These are phyloP conservation scores for Monascus ruber DNA, from an alignment of 2,329 filamentous ascomycete species.

Conservation along the genomic window DNA sequence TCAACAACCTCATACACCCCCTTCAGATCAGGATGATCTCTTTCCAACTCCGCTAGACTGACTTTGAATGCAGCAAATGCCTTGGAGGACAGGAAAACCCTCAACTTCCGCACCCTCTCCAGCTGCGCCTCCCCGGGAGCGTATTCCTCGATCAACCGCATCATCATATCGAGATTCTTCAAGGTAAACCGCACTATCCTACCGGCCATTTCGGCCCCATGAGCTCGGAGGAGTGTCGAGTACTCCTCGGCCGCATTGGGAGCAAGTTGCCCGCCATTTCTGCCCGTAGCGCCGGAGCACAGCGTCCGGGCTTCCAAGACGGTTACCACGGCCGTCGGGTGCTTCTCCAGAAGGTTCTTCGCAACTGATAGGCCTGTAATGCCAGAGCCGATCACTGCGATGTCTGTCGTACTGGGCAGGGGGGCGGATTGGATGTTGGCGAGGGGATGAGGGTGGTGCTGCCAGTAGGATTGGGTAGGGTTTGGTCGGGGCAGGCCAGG, in stretches of 20 bases:
- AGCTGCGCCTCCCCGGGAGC: slow-evolving; percentile 13
- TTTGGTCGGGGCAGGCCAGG: slow-evolving; percentile 25
- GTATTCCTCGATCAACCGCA: slow-evolving; percentile 25
- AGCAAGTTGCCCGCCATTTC: slow-evolving; percentile 26
- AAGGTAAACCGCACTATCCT: slow-evolving; percentile 30
- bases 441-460: slow-evolving; percentile 20
- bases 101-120: slow-evolving; percentile 12
- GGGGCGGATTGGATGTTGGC: slow-evolving; percentile 16
- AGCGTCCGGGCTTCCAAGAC: slow-evolving; percentile 25
- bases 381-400: slow-evolving; percentile 26
- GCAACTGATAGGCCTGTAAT: slow-evolving; percentile 24
- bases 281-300: slow-evolving; percentile 26
- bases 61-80: slow-evolving; percentile 10
- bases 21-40: slow-evolving; percentile 11
- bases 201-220: slow-evolving; percentile 18
- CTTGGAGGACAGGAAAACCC: slow-evolving; percentile 12
- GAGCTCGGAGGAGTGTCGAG: slow-evolving; percentile 7
- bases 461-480: slow-evolving; percentile 28
- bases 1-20: slow-evolving; percentile 15
- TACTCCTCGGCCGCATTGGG: slow-evolving; percentile 18
- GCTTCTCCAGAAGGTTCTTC: slow-evolving; percentile 17
- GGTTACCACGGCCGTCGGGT: slow-evolving; percentile 15
- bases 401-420: slow-evolving; percentile 15
- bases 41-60: slow-evolving; percentile 11
- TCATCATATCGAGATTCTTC: slow-evolving; percentile 25